phyloP scores from a whole-genome alignment of 768 basidiomycete species.

The Pleurotus sapidus region DNA sequence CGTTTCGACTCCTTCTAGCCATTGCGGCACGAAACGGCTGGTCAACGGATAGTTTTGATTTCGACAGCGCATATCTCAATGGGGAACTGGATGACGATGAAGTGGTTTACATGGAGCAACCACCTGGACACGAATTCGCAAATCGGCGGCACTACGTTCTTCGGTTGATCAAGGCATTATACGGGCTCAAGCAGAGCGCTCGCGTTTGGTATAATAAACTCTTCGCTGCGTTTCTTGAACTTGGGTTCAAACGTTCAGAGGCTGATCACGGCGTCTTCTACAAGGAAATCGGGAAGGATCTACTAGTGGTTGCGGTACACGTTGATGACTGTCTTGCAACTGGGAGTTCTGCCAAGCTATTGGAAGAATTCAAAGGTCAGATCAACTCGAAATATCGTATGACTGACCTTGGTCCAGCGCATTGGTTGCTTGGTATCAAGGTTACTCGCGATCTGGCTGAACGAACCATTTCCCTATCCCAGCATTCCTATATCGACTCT shows the following conservation, averaged over 20 bases:
- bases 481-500: conserved; percentile 21
- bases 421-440: conserved; percentile 20
- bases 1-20: background rate
- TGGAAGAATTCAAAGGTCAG: conserved; percentile 16
- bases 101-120: conserved; percentile 12
- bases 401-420: conserved; percentile 21
- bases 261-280: conserved; percentile 25
- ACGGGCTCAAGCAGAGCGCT: conserved; percentile 6
- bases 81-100: background rate
- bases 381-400: conserved; percentile 18
- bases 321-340: conserved; percentile 24
- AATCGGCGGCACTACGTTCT: background rate
- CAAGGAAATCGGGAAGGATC: conserved; percentile 12
- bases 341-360: conserved; percentile 6
- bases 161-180: background rate
- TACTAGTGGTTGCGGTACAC: conserved; percentile 18
- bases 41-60: background rate
- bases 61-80: conserved; percentile 6
- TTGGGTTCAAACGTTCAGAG: conserved; percentile 12
- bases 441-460: conserved; percentile 13
- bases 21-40: conserved; percentile 5
- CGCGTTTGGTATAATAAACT: background rate
- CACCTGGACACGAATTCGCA: background rate
- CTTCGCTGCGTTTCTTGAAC: background rate
- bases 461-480: conserved; percentile 24